Percentiles rank a stretch among this genome's conserved stretches.
Evolutionary conservation across 345 rosid species (phyloP).

Genomic region (Arabis hirsuta): DNA sequence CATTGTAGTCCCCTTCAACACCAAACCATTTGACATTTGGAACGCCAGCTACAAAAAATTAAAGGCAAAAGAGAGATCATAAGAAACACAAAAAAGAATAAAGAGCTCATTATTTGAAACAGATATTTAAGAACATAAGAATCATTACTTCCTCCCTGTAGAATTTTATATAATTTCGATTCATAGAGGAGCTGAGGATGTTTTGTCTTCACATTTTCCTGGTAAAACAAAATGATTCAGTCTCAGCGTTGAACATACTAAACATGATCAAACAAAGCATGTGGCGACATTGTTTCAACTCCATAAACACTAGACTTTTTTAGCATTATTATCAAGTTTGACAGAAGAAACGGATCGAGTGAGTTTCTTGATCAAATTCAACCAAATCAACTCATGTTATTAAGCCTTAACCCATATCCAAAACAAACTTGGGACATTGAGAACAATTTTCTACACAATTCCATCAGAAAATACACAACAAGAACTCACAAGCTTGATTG

Average conservation of each 20-base stretch:
- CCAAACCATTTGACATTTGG: constrained; percentile 71
- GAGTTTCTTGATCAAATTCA: constrained; percentile 12
- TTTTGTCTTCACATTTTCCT: constrained; percentile 47
- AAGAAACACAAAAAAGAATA: constrained; percentile 13
- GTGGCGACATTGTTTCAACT: not conserved
- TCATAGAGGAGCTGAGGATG: constrained; percentile 50
- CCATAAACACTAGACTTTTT: not conserved
- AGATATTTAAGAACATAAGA: constrained; percentile 9
- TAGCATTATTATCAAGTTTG: not conserved
- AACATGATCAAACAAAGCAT: constrained; percentile 18
- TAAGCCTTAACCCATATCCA: not conserved
- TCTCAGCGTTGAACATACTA: not conserved
- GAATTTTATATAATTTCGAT: constrained; percentile 44
- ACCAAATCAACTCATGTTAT: not conserved
- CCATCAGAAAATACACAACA: not conserved
- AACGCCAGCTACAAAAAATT: constrained; percentile 58
- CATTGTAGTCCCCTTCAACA: constrained; percentile 64
- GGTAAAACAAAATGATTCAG: not conserved
- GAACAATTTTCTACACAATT: not conserved
- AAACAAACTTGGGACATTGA: not conserved
- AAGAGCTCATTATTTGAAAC: not conserved
- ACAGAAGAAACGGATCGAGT: constrained; percentile 7
- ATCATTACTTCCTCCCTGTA: constrained; percentile 52
- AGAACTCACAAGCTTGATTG: constrained; percentile 85
- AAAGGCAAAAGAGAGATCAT: constrained; percentile 12